phyloP scores from a whole-genome alignment of 257 asterid species.

The Fraxinus cuspidata region DNA sequence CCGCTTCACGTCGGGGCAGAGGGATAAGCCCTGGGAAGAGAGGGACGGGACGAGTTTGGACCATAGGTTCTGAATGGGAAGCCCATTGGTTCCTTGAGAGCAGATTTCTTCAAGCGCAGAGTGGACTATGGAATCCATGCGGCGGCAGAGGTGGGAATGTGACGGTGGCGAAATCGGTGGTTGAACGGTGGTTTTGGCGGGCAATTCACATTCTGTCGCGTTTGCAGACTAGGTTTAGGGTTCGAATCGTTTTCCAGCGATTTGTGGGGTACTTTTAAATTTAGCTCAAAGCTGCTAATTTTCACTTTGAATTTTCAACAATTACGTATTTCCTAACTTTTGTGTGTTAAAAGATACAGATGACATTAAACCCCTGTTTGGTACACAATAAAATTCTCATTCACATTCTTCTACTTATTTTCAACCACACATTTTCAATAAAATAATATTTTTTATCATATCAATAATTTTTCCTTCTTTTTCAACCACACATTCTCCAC shows the following conservation, averaged over 20 bases:
- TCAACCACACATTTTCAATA: no score
- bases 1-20: conserved; percentile 68
- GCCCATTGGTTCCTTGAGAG: conserved; percentile 58
- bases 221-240: conserved; percentile 38
- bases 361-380: no score
- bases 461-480: no score
- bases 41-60: conserved; percentile 50
- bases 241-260: conserved; percentile 39
- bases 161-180: conserved; percentile 1
- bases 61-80: conserved; percentile 67
- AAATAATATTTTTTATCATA: no score
- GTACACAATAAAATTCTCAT: no score
- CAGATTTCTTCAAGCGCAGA: conserved; percentile 81
- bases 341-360: no score
- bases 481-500: no score
- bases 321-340: no score
- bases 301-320: no score
- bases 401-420: no score
- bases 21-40: conserved; percentile 46
- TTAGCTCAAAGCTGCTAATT: no score
- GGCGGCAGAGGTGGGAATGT: conserved; percentile 27
- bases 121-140: conserved; percentile 72
- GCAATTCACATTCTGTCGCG: conserved; percentile 23
- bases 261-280: no score
- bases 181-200: conserved; percentile 41